Conservation (phyloP, 2,329 filamentous ascomycete species). For the Cercospora sp. region DNA sequence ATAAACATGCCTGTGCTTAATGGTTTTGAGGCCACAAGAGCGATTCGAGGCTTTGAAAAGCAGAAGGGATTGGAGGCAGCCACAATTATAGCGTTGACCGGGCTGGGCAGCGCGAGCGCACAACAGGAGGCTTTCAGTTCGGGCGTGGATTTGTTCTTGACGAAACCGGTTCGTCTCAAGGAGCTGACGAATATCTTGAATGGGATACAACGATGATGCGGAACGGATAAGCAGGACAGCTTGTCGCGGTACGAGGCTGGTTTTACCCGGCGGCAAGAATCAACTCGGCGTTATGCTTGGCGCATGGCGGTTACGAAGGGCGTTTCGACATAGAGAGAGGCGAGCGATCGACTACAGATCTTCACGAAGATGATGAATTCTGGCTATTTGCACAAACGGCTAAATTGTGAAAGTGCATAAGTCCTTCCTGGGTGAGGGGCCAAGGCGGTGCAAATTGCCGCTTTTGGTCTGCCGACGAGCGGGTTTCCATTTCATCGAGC, state of each 20-base stretch:
- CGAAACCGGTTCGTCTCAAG: constrained; percentile 35
- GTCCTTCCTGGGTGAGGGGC: not conserved
- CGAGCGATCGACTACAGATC: not conserved
- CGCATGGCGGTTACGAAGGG: not conserved
- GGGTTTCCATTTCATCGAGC: not conserved
- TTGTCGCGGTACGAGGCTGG: not conserved
- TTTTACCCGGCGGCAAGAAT: not conserved
- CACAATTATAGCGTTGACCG: constrained; percentile 38
- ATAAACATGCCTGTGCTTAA: constrained; percentile 40
- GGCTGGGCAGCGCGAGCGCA: constrained; percentile 34
- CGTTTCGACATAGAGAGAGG: not conserved
- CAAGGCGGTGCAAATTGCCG: not conserved
- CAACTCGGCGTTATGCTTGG: not conserved
- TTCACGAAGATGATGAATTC: not conserved
- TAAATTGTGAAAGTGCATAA: not conserved
- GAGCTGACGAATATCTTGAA: constrained; percentile 30
- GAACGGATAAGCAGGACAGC: not conserved
- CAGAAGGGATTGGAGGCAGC: constrained; percentile 30
- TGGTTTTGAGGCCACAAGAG: constrained; percentile 39
- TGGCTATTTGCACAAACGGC: not conserved
- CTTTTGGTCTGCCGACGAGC: not conserved
- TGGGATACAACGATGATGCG: constrained; percentile 15
- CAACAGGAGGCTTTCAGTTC: constrained; percentile 37
- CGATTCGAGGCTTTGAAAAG: constrained; percentile 38
- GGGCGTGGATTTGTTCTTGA: constrained; percentile 39